phyloP scores from a whole-genome alignment of 306 rosid genomes.

The Crataegus laevigata region DNA sequence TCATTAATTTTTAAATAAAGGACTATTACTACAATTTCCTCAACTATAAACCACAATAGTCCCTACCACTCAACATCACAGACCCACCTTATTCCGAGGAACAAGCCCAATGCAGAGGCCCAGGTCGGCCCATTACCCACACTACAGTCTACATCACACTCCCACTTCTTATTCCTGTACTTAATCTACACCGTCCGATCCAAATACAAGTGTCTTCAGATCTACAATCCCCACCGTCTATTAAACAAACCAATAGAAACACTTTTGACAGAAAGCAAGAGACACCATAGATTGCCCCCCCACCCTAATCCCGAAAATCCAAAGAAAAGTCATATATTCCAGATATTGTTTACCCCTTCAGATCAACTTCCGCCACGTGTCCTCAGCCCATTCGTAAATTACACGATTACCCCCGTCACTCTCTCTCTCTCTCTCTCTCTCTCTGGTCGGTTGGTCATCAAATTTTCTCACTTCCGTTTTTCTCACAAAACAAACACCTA shows the following conservation, averaged over 20 bases:
- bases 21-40: fast-evolving
- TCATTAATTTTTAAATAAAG: fast-evolving
- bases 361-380: conserved; percentile 21
- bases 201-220: neutral
- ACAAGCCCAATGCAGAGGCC: neutral
- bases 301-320: neutral
- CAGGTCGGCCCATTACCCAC: neutral
- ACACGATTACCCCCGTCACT: conserved; percentile 12
- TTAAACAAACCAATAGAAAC: neutral
- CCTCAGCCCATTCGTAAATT: neutral
- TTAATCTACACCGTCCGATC: neutral
- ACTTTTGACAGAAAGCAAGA: neutral
- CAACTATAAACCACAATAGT: no score
- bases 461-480: conserved; percentile 10
- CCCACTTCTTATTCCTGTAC: neutral
- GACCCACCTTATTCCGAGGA: neutral
- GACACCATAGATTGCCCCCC: neutral
- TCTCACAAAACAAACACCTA: conserved; percentile 4
- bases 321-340: conserved; percentile 15
- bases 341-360: conserved; percentile 8
- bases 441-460: neutral
- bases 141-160: neutral
- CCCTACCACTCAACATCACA: no score
- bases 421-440: neutral
- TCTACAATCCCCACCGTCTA: neutral